Conservation (phyloP, 2,329 filamentous ascomycete genomes). For the Grosmannia serpens region DNA sequence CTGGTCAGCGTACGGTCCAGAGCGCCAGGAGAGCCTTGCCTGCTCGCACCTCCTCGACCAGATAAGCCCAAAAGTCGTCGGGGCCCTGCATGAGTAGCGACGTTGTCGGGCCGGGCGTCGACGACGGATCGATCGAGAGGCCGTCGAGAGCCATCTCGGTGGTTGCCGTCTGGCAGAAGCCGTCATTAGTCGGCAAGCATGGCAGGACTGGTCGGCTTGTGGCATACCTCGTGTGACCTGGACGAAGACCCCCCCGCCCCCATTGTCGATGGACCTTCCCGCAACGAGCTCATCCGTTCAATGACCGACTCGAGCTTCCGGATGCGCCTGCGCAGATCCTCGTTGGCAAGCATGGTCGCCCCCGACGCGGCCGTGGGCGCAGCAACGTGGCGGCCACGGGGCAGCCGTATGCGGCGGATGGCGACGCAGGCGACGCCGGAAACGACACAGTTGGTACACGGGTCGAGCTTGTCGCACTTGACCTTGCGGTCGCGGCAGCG, state of each 20-base stretch:
- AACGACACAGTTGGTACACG: neutral
- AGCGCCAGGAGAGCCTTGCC: neutral
- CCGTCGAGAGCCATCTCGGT: neutral
- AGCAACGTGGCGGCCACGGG: neutral
- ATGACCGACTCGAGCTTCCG: conserved; percentile 1
- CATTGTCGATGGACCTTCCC: neutral
- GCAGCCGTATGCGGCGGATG: neutral
- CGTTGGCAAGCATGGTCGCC: neutral
- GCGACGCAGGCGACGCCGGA: neutral
- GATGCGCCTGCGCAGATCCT: neutral
- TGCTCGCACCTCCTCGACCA: conserved; percentile 1
- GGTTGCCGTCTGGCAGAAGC: too few relatives aligned
- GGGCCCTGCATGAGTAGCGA: neutral
- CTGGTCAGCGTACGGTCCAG: neutral
- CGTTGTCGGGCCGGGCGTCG: neutral
- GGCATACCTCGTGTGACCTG: neutral
- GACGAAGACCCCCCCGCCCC: neutral
- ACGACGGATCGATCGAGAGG: neutral
- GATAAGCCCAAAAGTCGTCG: conserved; percentile 2
- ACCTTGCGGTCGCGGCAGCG: conserved; percentile 1
- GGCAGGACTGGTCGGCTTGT: too few relatives aligned
- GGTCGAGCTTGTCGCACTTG: conserved; percentile 2
- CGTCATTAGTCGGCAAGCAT: too few relatives aligned
- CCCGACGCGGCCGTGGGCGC: neutral
- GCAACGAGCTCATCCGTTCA: neutral